These are phyloP conservation scores for Fusarium verticillioides DNA, from an alignment of 2,329 filamentous ascomycete species.

Conservation along the genomic window DNA sequence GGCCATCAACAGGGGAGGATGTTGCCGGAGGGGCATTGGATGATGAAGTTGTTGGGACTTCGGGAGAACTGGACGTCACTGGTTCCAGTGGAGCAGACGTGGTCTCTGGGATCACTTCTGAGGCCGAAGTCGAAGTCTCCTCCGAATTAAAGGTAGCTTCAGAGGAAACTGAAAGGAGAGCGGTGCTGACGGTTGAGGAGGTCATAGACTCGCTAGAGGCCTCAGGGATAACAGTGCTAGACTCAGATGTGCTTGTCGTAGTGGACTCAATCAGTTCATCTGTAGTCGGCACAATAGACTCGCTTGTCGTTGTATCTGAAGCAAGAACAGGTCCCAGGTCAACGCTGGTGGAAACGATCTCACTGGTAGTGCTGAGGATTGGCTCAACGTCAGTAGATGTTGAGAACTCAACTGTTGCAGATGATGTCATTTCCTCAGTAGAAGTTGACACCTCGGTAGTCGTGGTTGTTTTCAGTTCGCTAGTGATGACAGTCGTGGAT, in stretches of 20 bases:
- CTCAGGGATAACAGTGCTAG: no score
- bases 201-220: neutral
- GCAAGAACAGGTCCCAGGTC: neutral
- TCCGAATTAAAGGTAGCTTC: no score
- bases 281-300: neutral
- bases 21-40: neutral
- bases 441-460: neutral
- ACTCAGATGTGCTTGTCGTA: neutral
- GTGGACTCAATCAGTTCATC: neutral
- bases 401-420: neutral
- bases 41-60: neutral
- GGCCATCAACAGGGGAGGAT: neutral
- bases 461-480: neutral
- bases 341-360: neutral
- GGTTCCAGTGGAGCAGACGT: neutral
- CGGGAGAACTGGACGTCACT: neutral
- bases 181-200: neutral
- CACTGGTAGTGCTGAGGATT: neutral
- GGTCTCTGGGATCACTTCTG: neutral
- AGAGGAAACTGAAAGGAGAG: accelerated
- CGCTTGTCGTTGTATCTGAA: neutral
- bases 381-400: accelerated
- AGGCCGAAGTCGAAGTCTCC: neutral
- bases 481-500: neutral
- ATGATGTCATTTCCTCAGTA: neutral